These are phyloP conservation scores for Penicillium coffeae DNA, from an alignment of 495 filamentous ascomycete genomes.

Conservation along the genomic window DNA sequence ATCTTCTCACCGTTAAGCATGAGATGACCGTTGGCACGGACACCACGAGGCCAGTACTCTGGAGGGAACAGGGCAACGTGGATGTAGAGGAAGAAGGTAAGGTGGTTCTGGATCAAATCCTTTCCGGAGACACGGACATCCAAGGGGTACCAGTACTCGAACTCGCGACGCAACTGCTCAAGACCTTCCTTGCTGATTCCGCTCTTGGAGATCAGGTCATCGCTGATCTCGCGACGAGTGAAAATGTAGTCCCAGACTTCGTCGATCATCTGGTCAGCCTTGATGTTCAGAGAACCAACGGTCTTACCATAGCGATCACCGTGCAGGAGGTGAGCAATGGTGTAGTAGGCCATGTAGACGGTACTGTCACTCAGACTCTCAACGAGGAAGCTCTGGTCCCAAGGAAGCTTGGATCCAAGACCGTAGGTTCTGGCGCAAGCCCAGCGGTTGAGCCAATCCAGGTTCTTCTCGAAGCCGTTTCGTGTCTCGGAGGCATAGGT, in stretches of 20 bases:
- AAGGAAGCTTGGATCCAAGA: constrained; percentile 91
- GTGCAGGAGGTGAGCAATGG: constrained; percentile 84
- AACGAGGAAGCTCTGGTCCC: constrained; percentile 88
- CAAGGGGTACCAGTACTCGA: constrained; percentile 95
- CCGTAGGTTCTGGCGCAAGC: constrained; percentile 90
- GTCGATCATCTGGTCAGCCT: constrained; percentile 85
- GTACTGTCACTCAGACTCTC: constrained; percentile 88
- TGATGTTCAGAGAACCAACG: constrained; percentile 62
- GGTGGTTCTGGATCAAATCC: constrained; percentile 82
- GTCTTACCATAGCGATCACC: constrained; percentile 73
- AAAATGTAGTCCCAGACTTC: constrained; percentile 98
- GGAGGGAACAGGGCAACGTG: constrained; percentile 84
- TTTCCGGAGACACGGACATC: constrained; percentile 83
- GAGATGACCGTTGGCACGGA: constrained; percentile 89
- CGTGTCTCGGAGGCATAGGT: constrained; percentile 75
- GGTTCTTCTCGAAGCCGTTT: constrained; percentile 75
- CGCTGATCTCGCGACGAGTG: constrained; percentile 58
- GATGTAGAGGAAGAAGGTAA: constrained; percentile 96
- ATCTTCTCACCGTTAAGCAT: constrained; percentile 96
- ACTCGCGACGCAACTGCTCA: constrained; percentile 77
- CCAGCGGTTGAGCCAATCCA: constrained; percentile 94
- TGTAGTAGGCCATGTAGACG: constrained; percentile 97
- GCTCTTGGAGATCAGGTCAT: constrained; percentile 58
- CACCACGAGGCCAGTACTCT: constrained; percentile 78
- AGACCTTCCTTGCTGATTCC: constrained; percentile 69